phyloP scores from a whole-genome alignment of 331 rosid species.

The Quercus phellos region DNA sequence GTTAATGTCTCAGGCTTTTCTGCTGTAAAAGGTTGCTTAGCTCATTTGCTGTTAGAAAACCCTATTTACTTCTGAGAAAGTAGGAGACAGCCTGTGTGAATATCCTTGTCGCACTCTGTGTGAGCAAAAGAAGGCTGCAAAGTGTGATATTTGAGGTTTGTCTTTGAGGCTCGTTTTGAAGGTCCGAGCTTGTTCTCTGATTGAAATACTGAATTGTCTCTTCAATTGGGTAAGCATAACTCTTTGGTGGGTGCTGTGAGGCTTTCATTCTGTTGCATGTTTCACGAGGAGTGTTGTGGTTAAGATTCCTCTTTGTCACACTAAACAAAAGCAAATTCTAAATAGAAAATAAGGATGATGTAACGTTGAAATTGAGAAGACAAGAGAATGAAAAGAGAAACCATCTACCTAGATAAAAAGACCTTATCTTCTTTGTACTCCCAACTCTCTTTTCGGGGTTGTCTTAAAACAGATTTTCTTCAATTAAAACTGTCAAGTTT shows the following conservation, averaged over 20 bases:
- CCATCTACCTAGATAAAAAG: no score
- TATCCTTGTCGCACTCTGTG: not conserved
- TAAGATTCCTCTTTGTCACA: not conserved
- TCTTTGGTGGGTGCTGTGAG: not conserved
- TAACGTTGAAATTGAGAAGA: not conserved
- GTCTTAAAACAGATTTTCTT: no score
- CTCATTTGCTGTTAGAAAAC: constrained; percentile 16
- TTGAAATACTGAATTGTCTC: constrained; percentile 1
- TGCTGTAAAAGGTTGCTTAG: constrained; percentile 23
- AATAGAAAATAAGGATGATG: not conserved
- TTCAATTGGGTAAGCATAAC: not conserved
- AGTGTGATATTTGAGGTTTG: not conserved
- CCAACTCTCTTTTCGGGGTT: no score
- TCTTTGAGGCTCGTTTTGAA: not conserved
- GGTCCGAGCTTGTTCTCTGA: not conserved
- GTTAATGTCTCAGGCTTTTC: constrained; percentile 6
- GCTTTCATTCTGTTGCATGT: not conserved
- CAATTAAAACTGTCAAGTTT: no score
- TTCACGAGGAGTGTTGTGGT: not conserved
- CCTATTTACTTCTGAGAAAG: constrained; percentile 19
- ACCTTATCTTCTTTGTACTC: no score
- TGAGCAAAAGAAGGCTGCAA: not conserved
- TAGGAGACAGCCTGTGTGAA: constrained; percentile 14
- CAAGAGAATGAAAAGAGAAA: not conserved
- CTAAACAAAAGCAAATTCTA: not conserved